These are phyloP conservation scores for Oryza punctata DNA, from an alignment of 176 grass and related monocot genomes.

Conservation along the genomic window DNA sequence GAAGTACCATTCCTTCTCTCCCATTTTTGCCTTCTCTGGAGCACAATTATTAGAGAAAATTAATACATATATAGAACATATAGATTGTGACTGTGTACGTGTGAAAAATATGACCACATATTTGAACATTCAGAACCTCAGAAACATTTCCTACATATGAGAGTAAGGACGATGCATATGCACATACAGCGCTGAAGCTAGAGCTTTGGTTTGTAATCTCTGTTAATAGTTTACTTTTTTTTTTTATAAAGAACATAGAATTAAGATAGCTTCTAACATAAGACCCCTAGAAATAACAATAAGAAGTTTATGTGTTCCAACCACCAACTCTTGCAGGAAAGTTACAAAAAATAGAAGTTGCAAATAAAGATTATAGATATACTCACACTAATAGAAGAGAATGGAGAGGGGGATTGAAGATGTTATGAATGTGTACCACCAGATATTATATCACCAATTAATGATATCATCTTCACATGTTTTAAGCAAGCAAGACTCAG, in stretches of 20 bases:
- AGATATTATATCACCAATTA: neutral
- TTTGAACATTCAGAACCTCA: neutral
- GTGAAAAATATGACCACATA: neutral
- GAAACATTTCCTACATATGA: neutral
- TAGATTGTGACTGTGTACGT: neutral
- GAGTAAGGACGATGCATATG: neutral
- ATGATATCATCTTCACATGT: neutral
- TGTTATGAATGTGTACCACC: neutral
- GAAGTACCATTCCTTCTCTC: slow-evolving; percentile 98
- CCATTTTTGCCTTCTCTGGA: slow-evolving; percentile 79
- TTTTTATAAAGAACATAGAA: neutral
- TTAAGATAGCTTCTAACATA: neutral
- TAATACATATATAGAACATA: neutral
- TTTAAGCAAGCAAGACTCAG: neutral
- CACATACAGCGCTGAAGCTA: neutral
- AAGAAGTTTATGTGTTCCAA: neutral
- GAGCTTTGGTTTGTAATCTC: neutral
- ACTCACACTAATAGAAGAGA: neutral
- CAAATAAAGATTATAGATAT: neutral
- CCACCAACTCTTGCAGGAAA: neutral
- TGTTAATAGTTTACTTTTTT: neutral
- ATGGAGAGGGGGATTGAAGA: too few relatives aligned
- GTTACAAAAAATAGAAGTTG: neutral
- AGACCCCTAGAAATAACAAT: neutral
- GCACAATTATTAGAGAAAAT: neutral